Percentiles rank a stretch among this genome's conserved stretches.
Evolutionary conservation across 1,139 yeast species (phyloP).

Genomic region (Hyphopichia pseudoburtonii): DNA sequence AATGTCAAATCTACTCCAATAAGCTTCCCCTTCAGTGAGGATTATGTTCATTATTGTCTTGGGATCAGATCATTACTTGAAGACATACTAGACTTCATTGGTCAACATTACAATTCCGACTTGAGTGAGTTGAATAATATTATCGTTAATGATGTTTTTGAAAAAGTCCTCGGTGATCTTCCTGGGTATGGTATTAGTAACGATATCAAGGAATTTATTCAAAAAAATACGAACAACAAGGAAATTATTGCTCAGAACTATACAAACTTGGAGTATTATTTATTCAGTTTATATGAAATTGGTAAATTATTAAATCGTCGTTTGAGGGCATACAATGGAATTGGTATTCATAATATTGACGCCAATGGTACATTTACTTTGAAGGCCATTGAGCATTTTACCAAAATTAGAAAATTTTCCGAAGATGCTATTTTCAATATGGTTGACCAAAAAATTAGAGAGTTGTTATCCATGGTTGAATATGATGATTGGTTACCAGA

Average conservation of each 20-base stretch:
- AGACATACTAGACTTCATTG: slow-evolving; percentile 61
- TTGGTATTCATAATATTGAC: slow-evolving; percentile 44
- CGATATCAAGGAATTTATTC: slow-evolving; percentile 64
- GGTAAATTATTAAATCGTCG: slow-evolving; percentile 46
- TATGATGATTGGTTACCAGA: slow-evolving; percentile 72
- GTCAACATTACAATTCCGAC: slow-evolving; percentile 60
- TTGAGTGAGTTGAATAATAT: slow-evolving; percentile 43
- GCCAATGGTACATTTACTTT: slow-evolving; percentile 40
- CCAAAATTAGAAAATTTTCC: slow-evolving; percentile 65
- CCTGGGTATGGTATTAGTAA: slow-evolving; percentile 59
- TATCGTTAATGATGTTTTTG: slow-evolving; percentile 64
- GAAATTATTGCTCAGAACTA: slow-evolving; percentile 90
- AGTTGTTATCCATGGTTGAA: slow-evolving; percentile 80
- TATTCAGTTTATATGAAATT: slow-evolving; percentile 58
- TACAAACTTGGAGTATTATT: slow-evolving; percentile 84
- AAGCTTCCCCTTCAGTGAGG: slow-evolving; percentile 84
- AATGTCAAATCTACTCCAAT: slow-evolving; percentile 53
- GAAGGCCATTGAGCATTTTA: slow-evolving; percentile 50
- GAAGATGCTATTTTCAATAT: slow-evolving; percentile 79
- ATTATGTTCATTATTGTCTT: slow-evolving; percentile 83
- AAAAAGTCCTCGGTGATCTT: slow-evolving; percentile 58
- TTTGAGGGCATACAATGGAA: slow-evolving; percentile 53
- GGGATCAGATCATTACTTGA: slow-evolving; percentile 66
- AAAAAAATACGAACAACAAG: slow-evolving; percentile 64
- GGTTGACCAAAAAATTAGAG: slow-evolving; percentile 77